Base-by-base conservation (phyloP, 441 rosid genomes). In the Euphorbia schlechtendalii region DNA sequence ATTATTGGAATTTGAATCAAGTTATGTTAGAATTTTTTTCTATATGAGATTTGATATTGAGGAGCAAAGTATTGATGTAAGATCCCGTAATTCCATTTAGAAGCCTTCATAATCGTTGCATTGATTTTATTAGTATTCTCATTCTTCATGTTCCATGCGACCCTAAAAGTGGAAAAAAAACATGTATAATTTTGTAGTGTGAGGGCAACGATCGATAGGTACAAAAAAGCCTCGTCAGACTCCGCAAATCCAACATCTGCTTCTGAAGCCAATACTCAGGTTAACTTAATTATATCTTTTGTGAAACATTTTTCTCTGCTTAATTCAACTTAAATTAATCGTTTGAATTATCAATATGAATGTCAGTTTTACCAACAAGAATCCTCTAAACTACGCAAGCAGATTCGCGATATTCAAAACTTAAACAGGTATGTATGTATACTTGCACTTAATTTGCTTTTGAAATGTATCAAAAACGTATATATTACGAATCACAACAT, bases 341-440 rank as follows among this genome's bases (percentile, higher is more conserved):
- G 51, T 25, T 20, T 28, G 12, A 32, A 22, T 53, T 20, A 28
- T n/a, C n/a, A n/a, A 21, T 12, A 32, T 20, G 58, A 12, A 55
- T 34, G 59, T 45, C 82, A 88, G 97, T 86, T 78, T 57, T 90
- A 90, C 76, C 93, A 88, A 75, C 93, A 86, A 84, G 97, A 90
- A 79, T 78, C 97, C 45, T 76, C 93, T 36, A 90, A 90, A 72
- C 84, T 90, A 40, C 79, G 88, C 54, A 78, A 87, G 65, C 96
- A 86, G 73, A 90, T 90, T 56, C 84, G 85, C 12, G 96, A 88
- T 55, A 82, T 81, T 71, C 92, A 86, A 76, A 85, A 84, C 67
- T 82, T 80, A 27, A 88, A 90, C 76, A 85, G 93, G 97, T 84
- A 70, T 24, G 3, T 3, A 32, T n/a, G n/a, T n/a, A n/a, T n/a